Base-by-base conservation (phyloP, 371 early-diverging fungal species). In the Chytridium lagenaria region DNA sequence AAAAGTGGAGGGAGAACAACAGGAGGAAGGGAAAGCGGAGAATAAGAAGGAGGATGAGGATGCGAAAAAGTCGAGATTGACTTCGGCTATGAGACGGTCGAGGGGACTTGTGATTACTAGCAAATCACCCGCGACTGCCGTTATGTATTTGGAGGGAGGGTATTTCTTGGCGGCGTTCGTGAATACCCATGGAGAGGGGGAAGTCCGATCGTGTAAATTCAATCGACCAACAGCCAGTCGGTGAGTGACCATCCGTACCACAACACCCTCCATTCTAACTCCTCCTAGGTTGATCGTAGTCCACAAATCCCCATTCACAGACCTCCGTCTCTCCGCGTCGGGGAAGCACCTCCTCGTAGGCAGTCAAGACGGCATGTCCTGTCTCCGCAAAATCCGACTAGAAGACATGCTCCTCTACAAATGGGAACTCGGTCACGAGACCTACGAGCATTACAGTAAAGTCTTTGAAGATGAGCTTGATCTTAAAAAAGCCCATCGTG, bases 61-160 rank as follows among this genome's bases (percentile, higher is more conserved):
- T 26, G 55, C n/a, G 22, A 59, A 65, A 1, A 59, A 57, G 51
- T 50, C 40, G 5, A 65, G 70, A 38, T 22, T 59, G 36, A 55
- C 50, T 1, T 78, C 77, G 1, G 75, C 77, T 0, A 34, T 73
- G n/a, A 71, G 81, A 50, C 80, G 78, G 59, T 61, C 71, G 50
- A 70, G 78, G 34, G 83, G 84, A 5, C 68, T 85, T 33, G 71
- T 76, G 1, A 74, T 85, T 31, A 59, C 73, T 2, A 57, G 28
- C 28, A 77, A 77, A 1, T 81, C 83, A 1, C 70, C 77, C 1
- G 57, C 83, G 30, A 77, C 74, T 7, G 36, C 64, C 3, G 79
- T 77, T 23, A n/a, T 80, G 49, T 83, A 81, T 65, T 70, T 85
- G 1, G 79, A 78, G 23, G 80, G 81, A 30, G 86, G 85, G 50